Base-by-base conservation (phyloP, 345 rosid species). In the Rubroshorea leprosula region DNA sequence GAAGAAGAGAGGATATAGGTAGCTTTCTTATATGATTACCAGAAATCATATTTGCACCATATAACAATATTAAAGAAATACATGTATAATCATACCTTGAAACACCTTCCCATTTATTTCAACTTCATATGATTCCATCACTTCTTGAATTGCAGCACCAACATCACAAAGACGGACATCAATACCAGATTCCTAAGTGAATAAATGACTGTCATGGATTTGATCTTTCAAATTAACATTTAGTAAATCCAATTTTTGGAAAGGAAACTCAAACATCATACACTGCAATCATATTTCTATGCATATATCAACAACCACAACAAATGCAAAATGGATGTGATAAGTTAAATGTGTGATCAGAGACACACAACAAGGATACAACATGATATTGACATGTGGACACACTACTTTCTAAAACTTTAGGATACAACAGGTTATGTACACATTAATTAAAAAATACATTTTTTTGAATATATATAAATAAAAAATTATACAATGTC, bases 91-190 rank as follows among this genome's bases (percentile, higher is more conserved):
- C 67, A 26, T 85, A 92, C 97, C 98, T 80, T 80, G 96, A 77
- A 64, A 86, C 47, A 83, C 83, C 68, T 92, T 92, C 54, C 97
- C 96, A 63, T 89, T 93, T 58, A 90, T 93, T 72, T 93, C 97
- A 75, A 93, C 97, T 74, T 93, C 99, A 43, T 90, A 80, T 6
- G 99, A 93, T 74, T 90, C 95, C 96, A 90, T 93, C 56, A 90
- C 99, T 71, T 93, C 97, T 75, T 90, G 93, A 75, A 93, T 90
- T 57, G 99, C 97, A 68, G 99, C 95, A 71, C 97, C 99, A 59
- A 93, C 79, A 66, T 93, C 95, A 63, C 96, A 85, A 45, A 87
- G 90, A 64, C 97, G 96, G 48, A 90, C 99, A 69, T 93, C 97
- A 1, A 93, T 90, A 17, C 99, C 92, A 66, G 97, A 59, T 83